Conservation (phyloP, 2,329 filamentous ascomycete genomes). For the Pyrenophora teres region DNA sequence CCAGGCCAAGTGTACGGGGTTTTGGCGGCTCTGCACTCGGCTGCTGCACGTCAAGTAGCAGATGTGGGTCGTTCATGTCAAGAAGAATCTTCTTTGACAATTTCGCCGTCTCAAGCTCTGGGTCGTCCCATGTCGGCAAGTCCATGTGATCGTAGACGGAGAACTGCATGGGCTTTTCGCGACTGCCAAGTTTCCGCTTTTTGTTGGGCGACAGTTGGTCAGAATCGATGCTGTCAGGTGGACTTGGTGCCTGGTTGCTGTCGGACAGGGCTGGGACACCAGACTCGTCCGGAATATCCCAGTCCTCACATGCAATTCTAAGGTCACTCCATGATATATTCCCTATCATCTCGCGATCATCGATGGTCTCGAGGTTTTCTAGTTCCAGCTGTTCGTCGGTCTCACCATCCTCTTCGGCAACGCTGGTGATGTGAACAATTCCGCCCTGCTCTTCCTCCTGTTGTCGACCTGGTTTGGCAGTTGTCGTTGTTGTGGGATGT, state of each 20-base stretch:
- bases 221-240: slow-evolving; percentile 37
- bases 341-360: slow-evolving; percentile 69
- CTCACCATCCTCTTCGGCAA: slow-evolving; percentile 53
- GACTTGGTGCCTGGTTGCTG: slow-evolving; percentile 30
- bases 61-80: slow-evolving; percentile 84
- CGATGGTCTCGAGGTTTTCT: slow-evolving; percentile 56
- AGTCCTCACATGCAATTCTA: slow-evolving; percentile 83
- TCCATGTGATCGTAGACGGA: slow-evolving; percentile 45
- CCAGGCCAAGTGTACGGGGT: slow-evolving; percentile 53
- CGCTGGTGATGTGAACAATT: slow-evolving; percentile 53
- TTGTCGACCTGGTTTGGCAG: slow-evolving; percentile 55
- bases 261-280: slow-evolving; percentile 39
- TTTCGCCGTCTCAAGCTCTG: slow-evolving; percentile 71
- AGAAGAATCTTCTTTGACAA: slow-evolving; percentile 79
- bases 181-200: slow-evolving; percentile 63
- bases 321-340: slow-evolving; percentile 81
- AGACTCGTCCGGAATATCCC: slow-evolving; percentile 62
- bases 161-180: slow-evolving; percentile 31
- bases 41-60: slow-evolving; percentile 80
- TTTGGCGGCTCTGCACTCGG: slow-evolving; percentile 67
- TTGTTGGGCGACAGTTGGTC: slow-evolving; percentile 54
- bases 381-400: slow-evolving; percentile 52
- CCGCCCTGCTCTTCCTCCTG: slow-evolving; percentile 60
- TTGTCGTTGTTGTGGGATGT: slow-evolving; percentile 56
- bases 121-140: slow-evolving; percentile 75